Conservation (phyloP, 2,329 filamentous ascomycete species). For the Grosmannia serpens region DNA sequence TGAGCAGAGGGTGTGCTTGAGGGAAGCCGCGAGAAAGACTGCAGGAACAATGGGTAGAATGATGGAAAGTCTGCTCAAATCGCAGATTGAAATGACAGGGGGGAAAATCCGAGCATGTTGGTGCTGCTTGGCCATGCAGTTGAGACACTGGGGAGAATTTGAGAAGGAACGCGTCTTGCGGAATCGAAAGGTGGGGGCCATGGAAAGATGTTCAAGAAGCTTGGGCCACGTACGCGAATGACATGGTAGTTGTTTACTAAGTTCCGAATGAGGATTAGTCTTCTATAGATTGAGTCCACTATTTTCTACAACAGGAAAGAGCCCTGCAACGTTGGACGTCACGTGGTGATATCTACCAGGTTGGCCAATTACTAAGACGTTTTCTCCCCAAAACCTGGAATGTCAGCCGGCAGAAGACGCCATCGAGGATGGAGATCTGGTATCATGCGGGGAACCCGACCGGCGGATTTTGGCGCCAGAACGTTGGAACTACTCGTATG, state of each 20-base stretch:
- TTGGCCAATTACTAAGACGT: background rate
- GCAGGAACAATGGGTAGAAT: background rate
- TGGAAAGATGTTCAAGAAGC: background rate
- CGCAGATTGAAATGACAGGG: background rate
- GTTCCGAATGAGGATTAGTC: conserved; percentile 14
- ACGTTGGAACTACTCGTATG: background rate
- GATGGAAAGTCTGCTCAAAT: background rate
- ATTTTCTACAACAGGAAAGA: background rate
- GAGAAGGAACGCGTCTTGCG: background rate
- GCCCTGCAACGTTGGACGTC: background rate
- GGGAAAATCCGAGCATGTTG: background rate
- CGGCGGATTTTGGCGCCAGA: background rate
- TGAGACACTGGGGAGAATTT: background rate
- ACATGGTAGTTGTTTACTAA: conserved; percentile 11
- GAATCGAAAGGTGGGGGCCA: background rate
- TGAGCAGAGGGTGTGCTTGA: background rate
- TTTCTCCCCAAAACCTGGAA: background rate
- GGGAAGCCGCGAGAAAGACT: background rate
- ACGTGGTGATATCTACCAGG: background rate
- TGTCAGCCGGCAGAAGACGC: background rate
- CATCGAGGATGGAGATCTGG: background rate
- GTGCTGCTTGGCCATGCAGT: background rate
- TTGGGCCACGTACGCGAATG: conserved; percentile 1
- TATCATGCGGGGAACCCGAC: background rate
- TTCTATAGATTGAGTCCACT: background rate